phyloP scores from a whole-genome alignment of 306 rosid genomes.

The Trifolium fragiferum region DNA sequence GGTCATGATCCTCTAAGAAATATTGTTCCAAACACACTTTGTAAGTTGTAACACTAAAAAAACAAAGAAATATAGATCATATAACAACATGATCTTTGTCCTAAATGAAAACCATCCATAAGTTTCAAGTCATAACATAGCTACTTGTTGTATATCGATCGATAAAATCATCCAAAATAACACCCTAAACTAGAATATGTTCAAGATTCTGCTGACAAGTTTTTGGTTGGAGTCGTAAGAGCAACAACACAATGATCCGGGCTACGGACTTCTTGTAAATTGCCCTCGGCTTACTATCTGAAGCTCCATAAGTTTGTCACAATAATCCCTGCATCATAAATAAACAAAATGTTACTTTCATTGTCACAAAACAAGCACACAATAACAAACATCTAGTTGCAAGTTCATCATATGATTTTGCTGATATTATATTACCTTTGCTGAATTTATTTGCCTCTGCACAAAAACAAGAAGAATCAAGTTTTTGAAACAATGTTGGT shows the following conservation, averaged over 20 bases:
- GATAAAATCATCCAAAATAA: constrained; percentile 26
- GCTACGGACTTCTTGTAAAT: constrained; percentile 62
- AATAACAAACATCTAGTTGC: background rate
- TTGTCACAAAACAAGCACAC: background rate
- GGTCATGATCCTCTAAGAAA: background rate
- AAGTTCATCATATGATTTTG: background rate
- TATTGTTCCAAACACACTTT: constrained; percentile 3
- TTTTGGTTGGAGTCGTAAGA: constrained; percentile 56
- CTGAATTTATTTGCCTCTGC: too few relatives aligned
- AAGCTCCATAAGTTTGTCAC: constrained; percentile 65
- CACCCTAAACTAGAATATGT: background rate
- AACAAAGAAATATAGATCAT: constrained; percentile 37
- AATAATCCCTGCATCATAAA: constrained; percentile 59
- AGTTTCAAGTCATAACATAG: background rate
- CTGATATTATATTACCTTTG: constrained; percentile 53
- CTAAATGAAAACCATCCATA: constrained; percentile 33
- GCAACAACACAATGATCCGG: constrained; percentile 59
- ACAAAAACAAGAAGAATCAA: too few relatives aligned
- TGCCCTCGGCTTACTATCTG: constrained; percentile 68
- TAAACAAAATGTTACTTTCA: background rate
- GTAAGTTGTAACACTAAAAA: too few relatives aligned
- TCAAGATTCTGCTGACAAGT: constrained; percentile 35
- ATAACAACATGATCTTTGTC: constrained; percentile 44
- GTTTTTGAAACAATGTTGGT: too few relatives aligned
- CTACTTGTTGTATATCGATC: constrained; percentile 4